These are phyloP conservation scores for Mycosphaerella arachidis DNA, from an alignment of 2,329 filamentous ascomycete species.

Conservation along the genomic window DNA sequence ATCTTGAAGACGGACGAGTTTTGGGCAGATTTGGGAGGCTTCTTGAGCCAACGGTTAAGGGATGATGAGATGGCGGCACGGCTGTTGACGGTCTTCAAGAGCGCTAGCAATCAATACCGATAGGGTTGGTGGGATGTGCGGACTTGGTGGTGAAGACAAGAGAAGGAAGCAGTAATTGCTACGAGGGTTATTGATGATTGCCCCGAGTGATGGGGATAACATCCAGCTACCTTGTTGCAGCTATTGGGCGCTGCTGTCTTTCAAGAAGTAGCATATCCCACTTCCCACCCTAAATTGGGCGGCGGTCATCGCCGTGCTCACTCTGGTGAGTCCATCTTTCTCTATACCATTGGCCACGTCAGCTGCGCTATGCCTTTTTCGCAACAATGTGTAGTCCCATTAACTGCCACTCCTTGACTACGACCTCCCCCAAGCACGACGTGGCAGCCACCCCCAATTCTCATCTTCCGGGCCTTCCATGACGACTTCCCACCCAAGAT, in stretches of 20 bases:
- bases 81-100: slow-evolving; percentile 61
- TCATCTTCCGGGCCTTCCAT: neutral
- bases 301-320: too few relatives aligned
- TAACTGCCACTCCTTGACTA: too few relatives aligned
- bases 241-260: neutral
- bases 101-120: neutral
- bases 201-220: neutral
- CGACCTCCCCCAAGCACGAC: neutral
- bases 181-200: neutral
- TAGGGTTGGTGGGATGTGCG: slow-evolving; percentile 52
- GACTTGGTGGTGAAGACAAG: slow-evolving; percentile 39
- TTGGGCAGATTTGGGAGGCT: slow-evolving; percentile 80
- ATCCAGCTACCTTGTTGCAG: neutral
- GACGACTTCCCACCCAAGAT: neutral
- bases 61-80: slow-evolving; percentile 63
- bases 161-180: neutral
- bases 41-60: slow-evolving; percentile 72
- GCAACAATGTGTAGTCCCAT: too few relatives aligned
- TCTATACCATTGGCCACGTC: too few relatives aligned
- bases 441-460: neutral
- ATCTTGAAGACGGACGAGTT: slow-evolving; percentile 69
- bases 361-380: too few relatives aligned
- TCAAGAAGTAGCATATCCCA: neutral
- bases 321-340: too few relatives aligned
- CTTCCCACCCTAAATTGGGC: too few relatives aligned